A percentile compares a stretch with the other conserved stretches of the same genome.
Conservation (phyloP, 331 rosid species). For the Acacia pycnantha region DNA sequence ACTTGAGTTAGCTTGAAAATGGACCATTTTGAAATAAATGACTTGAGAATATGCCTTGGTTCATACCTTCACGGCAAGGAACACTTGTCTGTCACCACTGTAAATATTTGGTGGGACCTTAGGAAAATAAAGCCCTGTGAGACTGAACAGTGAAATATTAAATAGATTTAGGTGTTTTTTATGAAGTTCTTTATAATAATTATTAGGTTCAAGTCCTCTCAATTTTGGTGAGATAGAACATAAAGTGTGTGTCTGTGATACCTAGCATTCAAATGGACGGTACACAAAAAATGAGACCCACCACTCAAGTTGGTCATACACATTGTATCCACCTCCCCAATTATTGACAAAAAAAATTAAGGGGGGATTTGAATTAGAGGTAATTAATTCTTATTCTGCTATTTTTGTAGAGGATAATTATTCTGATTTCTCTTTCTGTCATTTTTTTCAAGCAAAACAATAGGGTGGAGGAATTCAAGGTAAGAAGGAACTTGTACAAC, state of each 20-base stretch:
- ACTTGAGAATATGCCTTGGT: conserved; percentile 35
- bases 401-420: not conserved
- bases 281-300: not conserved
- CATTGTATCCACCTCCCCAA: not conserved
- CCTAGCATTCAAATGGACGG: not conserved
- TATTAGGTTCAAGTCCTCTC: not conserved
- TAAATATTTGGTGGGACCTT: conserved; percentile 22
- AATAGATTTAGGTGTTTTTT: not conserved
- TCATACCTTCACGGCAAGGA: not conserved
- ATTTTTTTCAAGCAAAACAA: conserved; percentile 70
- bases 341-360: not conserved
- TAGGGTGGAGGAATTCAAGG: conserved; percentile 28
- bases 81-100: conserved; percentile 2
- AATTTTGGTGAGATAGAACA: not conserved
- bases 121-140: conserved; percentile 6
- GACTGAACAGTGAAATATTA: not conserved
- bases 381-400: not conserved
- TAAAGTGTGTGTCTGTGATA: too few species aligned
- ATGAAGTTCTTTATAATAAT: not conserved
- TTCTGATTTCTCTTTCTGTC: conserved; percentile 1
- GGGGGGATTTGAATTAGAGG: not conserved
- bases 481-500: not conserved
- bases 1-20: conserved; percentile 13
- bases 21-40: conserved; percentile 23
- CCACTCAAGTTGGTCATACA: not conserved